Base-by-base conservation (phyloP, 306 rosid genomes). In the Clitoria ternatea region DNA sequence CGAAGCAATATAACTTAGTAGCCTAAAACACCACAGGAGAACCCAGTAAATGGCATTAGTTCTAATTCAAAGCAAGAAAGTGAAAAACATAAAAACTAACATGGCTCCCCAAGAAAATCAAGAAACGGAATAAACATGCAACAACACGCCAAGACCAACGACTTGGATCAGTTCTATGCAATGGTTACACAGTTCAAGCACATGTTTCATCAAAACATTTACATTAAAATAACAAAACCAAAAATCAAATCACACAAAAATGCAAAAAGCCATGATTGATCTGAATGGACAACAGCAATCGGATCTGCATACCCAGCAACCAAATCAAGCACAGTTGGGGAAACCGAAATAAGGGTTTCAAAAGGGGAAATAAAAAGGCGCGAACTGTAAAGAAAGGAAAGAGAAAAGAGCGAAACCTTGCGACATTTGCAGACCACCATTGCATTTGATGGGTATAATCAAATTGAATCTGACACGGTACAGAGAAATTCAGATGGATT, bases 341-440 rank as follows among this genome's bases (percentile, higher is more conserved):
- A 26, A 81, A 71, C 30, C 3, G 64, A 75, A 78, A 65, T 54
- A 27, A 69, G 63, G 67, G 55, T 14, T 44, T 33, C 27, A 33
- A 64, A 49, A 55, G 26, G 49, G 33, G 29, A 11, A n/a, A 74
- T 1, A 24, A 33, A 43, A 48, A 19, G 2, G 3, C 29, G 20
- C 23, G 61, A 63, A 53, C 29, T 45, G 7, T 15, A 35, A 52
- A 52, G 9, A 0, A n/a, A 10, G 15, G 54, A 57, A 15, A 33
- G 63, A 66, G 77, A 62, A 40, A 29, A 29, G 36, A 29, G 17
- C 2, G 67, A 56, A 56, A 94, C 99, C 96, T 94, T 94, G 81
- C 97, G 97, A 89, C 99, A 94, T 87, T 91, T 94, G 92, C 99
- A 94, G 90, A 94, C 99, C 87, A 94, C 99, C 99, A 94, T 94